Evolutionary conservation across 1,139 yeast genomes (phyloP).

Genomic region (Protomyces inundatus): DNA sequence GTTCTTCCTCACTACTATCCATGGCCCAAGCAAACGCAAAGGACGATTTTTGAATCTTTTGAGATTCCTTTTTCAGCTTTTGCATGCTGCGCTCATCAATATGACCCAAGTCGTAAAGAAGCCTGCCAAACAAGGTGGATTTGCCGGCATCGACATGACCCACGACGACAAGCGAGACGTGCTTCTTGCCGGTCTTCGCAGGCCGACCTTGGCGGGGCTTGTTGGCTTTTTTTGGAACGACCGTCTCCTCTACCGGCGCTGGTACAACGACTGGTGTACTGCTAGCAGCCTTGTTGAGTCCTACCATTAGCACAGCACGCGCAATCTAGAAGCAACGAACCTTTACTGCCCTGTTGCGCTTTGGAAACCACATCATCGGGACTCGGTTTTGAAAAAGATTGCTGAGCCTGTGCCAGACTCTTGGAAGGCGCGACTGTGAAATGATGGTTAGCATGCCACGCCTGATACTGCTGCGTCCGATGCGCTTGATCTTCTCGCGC

Average conservation of each 20-base stretch:
- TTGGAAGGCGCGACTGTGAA: slow-evolving; percentile 38
- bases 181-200: slow-evolving; percentile 36
- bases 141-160: slow-evolving; percentile 99
- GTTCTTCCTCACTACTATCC: slow-evolving; percentile 92
- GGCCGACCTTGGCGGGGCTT: slow-evolving; percentile 46
- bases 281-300: background rate
- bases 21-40: slow-evolving; percentile 96
- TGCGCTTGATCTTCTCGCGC: background rate
- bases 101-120: slow-evolving; percentile 73
- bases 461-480: background rate
- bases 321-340: background rate
- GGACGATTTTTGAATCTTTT: slow-evolving; percentile 78
- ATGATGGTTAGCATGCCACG: slow-evolving; percentile 29
- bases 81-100: slow-evolving; percentile 73
- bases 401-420: slow-evolving; percentile 47
- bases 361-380: slow-evolving; percentile 69
- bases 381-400: slow-evolving; percentile 56
- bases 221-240: slow-evolving; percentile 32
- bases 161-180: slow-evolving; percentile 65
- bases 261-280: slow-evolving; percentile 20
- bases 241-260: slow-evolving; percentile 23
- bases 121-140: slow-evolving; percentile 87
- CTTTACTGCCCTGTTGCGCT: slow-evolving; percentile 18
- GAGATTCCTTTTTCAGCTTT: slow-evolving; percentile 74
- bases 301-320: background rate